Evolutionary conservation across 2,329 filamentous ascomycete genomes (phyloP).

Genomic region (Ophiocordyceps unilateralis): DNA sequence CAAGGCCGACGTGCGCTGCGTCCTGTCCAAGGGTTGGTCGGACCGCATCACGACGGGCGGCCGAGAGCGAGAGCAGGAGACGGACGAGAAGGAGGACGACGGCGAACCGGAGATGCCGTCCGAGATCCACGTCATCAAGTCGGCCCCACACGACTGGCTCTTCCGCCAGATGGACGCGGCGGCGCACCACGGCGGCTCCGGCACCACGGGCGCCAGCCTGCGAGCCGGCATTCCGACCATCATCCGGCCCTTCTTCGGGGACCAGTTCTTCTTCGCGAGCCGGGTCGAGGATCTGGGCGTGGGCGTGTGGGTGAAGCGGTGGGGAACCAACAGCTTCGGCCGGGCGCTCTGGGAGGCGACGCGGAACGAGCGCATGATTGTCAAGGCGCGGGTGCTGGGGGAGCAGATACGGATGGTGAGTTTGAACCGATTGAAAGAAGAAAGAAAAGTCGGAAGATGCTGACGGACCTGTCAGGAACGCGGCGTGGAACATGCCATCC

Average conservation of each 20-base stretch:
- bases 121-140: conserved; percentile 76
- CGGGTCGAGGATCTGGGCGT: conserved; percentile 88
- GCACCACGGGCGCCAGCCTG: conserved; percentile 85
- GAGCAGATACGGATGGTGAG: conserved; percentile 70
- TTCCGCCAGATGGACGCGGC: conserved; percentile 88
- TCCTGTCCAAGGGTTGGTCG: conserved; percentile 94
- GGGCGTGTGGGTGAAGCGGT: conserved; percentile 72
- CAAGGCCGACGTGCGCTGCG: conserved; percentile 85
- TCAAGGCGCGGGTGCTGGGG: conserved; percentile 65
- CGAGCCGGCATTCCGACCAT: conserved; percentile 86
- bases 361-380: conserved; percentile 78
- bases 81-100: conserved; percentile 22
- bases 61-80: conserved; percentile 24
- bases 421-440: not conserved
- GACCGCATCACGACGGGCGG: conserved; percentile 44
- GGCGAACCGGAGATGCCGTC: conserved; percentile 51
- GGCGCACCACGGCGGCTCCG: conserved; percentile 85
- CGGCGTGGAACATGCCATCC: conserved; percentile 78
- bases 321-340: conserved; percentile 74
- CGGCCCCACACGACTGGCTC: conserved; percentile 91
- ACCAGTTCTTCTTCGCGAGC: conserved; percentile 89
- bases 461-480: conserved; percentile 45
- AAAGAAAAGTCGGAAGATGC: no score
- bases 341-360: conserved; percentile 83
- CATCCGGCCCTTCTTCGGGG: conserved; percentile 91